Evolutionary conservation across 192 early-diverging fungal species (phyloP).

Genomic region (Coemansia sp.): DNA sequence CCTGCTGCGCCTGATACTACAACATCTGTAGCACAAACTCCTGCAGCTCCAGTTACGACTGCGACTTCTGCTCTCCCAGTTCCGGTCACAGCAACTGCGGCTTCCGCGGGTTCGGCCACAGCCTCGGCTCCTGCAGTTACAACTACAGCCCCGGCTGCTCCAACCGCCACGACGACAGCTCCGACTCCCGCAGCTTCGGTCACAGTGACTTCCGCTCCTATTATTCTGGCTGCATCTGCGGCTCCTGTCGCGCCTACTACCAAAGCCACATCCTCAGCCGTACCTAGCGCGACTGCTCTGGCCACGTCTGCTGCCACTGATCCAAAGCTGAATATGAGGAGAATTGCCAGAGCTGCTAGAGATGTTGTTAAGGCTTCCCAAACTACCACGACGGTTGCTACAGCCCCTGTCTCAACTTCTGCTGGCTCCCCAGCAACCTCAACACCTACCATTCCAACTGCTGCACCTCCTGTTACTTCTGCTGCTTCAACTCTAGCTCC

Average conservation of each 20-base stretch:
- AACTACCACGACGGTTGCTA: background rate
- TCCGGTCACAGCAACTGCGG: background rate
- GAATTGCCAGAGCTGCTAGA: background rate
- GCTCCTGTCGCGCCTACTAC: background rate
- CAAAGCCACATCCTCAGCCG: background rate
- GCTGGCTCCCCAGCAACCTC: too few relatives aligned
- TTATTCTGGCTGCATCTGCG: too few relatives aligned
- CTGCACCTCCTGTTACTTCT: background rate
- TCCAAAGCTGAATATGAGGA: background rate
- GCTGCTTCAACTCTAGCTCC: background rate
- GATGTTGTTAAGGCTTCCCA: background rate
- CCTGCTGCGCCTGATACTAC: background rate
- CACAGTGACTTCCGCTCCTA: too few relatives aligned
- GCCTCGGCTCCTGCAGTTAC: too few relatives aligned
- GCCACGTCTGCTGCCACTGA: too few relatives aligned
- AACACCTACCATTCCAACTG: too few relatives aligned
- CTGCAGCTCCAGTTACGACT: background rate
- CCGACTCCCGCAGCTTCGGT: too few relatives aligned
- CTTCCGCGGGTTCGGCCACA: too few relatives aligned
- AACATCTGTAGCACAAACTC: background rate
- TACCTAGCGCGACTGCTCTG: background rate
- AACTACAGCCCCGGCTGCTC: too few relatives aligned
- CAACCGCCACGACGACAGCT: too few relatives aligned
- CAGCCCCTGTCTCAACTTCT: too few relatives aligned
- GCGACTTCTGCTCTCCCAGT: background rate